Evolutionary conservation across 1,139 yeast genomes (phyloP).

Genomic region (Blastobotrys persicus): DNA sequence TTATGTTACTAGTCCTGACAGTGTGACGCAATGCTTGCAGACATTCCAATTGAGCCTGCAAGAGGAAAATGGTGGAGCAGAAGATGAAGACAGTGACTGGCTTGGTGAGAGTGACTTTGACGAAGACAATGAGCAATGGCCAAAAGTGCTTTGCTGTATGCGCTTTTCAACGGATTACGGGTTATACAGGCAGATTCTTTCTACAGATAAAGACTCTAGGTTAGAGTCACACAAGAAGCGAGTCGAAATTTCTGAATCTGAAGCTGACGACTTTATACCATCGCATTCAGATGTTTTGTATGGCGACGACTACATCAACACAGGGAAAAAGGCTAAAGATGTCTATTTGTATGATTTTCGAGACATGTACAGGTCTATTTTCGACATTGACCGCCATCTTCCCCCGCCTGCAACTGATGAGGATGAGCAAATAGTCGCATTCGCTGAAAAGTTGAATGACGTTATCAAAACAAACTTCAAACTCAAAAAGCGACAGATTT

Average conservation of each 20-base stretch:
- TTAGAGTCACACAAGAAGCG: constrained; percentile 6
- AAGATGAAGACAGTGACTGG: not conserved
- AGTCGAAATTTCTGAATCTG: constrained; percentile 3
- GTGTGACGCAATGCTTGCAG: constrained; percentile 18
- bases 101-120: not conserved
- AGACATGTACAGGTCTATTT: constrained; percentile 16
- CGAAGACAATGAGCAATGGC: constrained; percentile 4
- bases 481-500: constrained; percentile 11
- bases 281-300: constrained; percentile 3
- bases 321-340: constrained; percentile 2
- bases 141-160: constrained; percentile 13
- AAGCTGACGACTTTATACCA: constrained; percentile 4
- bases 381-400: constrained; percentile 3
- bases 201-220: constrained; percentile 16
- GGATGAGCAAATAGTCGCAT: constrained; percentile 11
- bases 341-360: constrained; percentile 19
- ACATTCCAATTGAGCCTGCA: constrained; percentile 11
- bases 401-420: not conserved
- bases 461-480: constrained; percentile 20
- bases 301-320: constrained; percentile 6
- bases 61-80: not conserved
- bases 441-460: constrained; percentile 17
- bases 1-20: constrained; percentile 19
- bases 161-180: constrained; percentile 27
- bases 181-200: constrained; percentile 24